These are phyloP conservation scores for Phaeophleospora eucalypticola DNA, from an alignment of 2,329 filamentous ascomycete genomes.

Conservation along the genomic window DNA sequence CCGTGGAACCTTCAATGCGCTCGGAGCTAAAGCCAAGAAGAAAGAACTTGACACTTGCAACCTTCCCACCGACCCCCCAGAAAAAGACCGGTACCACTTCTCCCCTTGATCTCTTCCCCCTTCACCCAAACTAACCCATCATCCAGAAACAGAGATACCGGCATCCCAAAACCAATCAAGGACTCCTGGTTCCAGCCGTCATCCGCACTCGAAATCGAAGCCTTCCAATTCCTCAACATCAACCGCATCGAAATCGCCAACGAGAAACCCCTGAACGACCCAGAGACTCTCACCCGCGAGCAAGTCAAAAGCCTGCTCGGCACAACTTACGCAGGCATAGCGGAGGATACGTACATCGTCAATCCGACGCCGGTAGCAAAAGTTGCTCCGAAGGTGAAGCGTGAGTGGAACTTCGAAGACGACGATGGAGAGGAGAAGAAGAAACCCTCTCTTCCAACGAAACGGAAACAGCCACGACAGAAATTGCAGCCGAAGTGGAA, in stretches of 20 bases:
- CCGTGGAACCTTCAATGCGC: no score
- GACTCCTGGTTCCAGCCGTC: background rate
- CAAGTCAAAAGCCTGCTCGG: background rate
- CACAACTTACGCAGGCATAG: background rate
- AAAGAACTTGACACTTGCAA: no score
- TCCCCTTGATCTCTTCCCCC: no score
- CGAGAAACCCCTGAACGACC: background rate
- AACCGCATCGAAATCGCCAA: background rate
- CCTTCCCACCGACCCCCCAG: background rate
- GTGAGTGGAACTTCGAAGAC: background rate
- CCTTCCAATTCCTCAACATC: background rate
- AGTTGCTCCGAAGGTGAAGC: background rate
- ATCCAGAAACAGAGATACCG: background rate
- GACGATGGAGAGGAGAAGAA: no score
- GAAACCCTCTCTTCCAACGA: no score
- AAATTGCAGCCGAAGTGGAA: no score
- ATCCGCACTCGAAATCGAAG: background rate
- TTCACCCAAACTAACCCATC: no score
- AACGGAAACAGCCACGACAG: no score
- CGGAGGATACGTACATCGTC: background rate
- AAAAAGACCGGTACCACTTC: background rate
- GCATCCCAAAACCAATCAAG: background rate
- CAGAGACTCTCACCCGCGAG: background rate
- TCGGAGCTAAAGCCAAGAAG: no score
- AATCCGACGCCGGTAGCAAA: background rate